Conservation (phyloP, 2,329 filamentous ascomycete species). For the Bipolaris gigantea region DNA sequence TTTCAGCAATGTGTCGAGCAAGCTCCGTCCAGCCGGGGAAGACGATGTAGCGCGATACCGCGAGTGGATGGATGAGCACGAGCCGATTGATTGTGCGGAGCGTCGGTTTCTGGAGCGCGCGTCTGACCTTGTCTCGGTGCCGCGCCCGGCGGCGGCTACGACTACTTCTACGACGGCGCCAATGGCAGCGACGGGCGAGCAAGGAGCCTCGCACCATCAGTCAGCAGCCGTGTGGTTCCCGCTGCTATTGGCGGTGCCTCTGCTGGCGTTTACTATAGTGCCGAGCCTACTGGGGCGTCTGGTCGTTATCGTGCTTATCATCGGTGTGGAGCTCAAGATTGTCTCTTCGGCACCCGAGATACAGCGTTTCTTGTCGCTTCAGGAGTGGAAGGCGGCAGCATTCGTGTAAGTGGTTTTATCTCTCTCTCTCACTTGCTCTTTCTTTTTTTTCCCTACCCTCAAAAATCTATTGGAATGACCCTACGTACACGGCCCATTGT, state of each 20-base stretch:
- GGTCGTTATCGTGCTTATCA: conserved; percentile 45
- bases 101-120: conserved; percentile 60
- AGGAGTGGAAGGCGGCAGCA: conserved; percentile 46
- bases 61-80: conserved; percentile 58
- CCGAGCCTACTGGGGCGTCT: conserved; percentile 47
- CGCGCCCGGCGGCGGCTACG: conserved; percentile 10
- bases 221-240: conserved; percentile 41
- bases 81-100: conserved; percentile 62
- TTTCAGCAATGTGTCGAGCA: conserved; percentile 57
- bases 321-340: conserved; percentile 40
- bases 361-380: conserved; percentile 37
- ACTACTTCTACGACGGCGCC: too few species aligned
- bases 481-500: too few species aligned
- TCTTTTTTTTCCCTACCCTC: too few species aligned
- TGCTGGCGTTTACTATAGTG: conserved; percentile 49
- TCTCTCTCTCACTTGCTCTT: neutral
- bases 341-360: conserved; percentile 41
- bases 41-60: conserved; percentile 59
- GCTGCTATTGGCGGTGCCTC: conserved; percentile 45
- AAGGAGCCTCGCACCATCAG: conserved; percentile 19
- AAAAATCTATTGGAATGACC: too few species aligned
- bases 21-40: conserved; percentile 53
- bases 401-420: conserved; percentile 43
- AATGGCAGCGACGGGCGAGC: too few species aligned
- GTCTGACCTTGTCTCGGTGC: conserved; percentile 57